These are phyloP conservation scores for Pseudogymnoascus destructans DNA, from an alignment of 2,329 filamentous ascomycete genomes.

Conservation along the genomic window DNA sequence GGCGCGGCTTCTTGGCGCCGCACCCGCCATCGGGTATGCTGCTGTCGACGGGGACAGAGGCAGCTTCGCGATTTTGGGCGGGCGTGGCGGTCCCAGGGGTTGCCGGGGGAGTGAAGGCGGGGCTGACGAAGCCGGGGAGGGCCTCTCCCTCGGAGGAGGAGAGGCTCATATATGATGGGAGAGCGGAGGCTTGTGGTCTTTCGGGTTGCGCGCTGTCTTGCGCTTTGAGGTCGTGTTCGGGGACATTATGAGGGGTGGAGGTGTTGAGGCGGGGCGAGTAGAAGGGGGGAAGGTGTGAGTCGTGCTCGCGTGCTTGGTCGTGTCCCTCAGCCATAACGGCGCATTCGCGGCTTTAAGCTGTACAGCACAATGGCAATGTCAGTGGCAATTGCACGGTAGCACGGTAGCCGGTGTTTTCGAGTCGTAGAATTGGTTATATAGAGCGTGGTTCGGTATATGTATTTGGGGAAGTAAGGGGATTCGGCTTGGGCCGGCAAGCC, in stretches of 20 bases:
- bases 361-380: not conserved
- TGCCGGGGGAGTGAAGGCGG: conserved; percentile 64
- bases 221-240: conserved; percentile 24
- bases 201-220: conserved; percentile 5
- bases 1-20: conserved; percentile 51
- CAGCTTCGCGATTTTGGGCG: conserved; percentile 23
- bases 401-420: not conserved
- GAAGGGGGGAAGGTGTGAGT: conserved; percentile 24
- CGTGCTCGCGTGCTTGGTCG: conserved; percentile 17
- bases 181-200: conserved; percentile 8
- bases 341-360: conserved; percentile 4
- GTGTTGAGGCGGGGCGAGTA: conserved; percentile 26
- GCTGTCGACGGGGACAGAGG: conserved; percentile 42
- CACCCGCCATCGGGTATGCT: conserved; percentile 41
- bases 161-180: conserved; percentile 12
- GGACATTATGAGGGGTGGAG: conserved; percentile 24
- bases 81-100: conserved; percentile 48
- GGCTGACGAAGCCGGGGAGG: conserved; percentile 53
- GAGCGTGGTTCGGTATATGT: not conserved
- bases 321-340: conserved; percentile 12
- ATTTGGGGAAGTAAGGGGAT: conserved; percentile 5
- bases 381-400: not conserved
- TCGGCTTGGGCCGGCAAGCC: conserved; percentile 5
- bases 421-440: not conserved
- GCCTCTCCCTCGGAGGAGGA: conserved; percentile 10